Conservation (phyloP, 2,329 filamentous ascomycete species). For the Sphaceloma murrayae region DNA sequence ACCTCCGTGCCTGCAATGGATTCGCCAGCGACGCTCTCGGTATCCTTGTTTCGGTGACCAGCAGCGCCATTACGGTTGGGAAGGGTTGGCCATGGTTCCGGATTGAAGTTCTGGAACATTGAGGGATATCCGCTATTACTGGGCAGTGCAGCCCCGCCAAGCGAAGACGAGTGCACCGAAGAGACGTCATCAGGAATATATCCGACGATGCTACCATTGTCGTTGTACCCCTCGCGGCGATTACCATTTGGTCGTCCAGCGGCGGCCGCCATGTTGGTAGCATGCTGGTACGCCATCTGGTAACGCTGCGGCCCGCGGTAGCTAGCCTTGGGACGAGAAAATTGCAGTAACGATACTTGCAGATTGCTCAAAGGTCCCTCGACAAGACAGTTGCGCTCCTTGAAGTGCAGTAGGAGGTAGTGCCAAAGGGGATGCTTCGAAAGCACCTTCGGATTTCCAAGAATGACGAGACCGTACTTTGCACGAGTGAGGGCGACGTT, state of each 20-base stretch:
- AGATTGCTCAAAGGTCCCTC: slow-evolving; percentile 91
- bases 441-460: slow-evolving; percentile 94
- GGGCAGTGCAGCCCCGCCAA: slow-evolving; percentile 55
- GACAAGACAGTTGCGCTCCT: slow-evolving; percentile 90
- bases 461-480: slow-evolving; percentile 91
- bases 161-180: slow-evolving; percentile 84
- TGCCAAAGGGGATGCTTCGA: slow-evolving; percentile 99
- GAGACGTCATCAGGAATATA: slow-evolving; percentile 97
- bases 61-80: slow-evolving; percentile 52
- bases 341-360: slow-evolving; percentile 91
- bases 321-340: slow-evolving; percentile 83
- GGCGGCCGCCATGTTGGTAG: slow-evolving; percentile 49
- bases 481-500: slow-evolving; percentile 95
- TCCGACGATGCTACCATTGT: slow-evolving; percentile 80
- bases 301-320: slow-evolving; percentile 84
- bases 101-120: slow-evolving; percentile 87
- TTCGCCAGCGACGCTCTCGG: slow-evolving; percentile 70
- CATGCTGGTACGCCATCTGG: slow-evolving; percentile 66
- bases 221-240: slow-evolving; percentile 45
- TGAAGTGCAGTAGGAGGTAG: slow-evolving; percentile 88
- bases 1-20: slow-evolving; percentile 86
- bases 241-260: slow-evolving; percentile 40
- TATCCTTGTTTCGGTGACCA: slow-evolving; percentile 39
- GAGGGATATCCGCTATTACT: slow-evolving; percentile 65
- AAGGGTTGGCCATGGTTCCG: slow-evolving; percentile 76